Conservation (phyloP, 768 basidiomycete genomes). For the Russula sp. region DNA sequence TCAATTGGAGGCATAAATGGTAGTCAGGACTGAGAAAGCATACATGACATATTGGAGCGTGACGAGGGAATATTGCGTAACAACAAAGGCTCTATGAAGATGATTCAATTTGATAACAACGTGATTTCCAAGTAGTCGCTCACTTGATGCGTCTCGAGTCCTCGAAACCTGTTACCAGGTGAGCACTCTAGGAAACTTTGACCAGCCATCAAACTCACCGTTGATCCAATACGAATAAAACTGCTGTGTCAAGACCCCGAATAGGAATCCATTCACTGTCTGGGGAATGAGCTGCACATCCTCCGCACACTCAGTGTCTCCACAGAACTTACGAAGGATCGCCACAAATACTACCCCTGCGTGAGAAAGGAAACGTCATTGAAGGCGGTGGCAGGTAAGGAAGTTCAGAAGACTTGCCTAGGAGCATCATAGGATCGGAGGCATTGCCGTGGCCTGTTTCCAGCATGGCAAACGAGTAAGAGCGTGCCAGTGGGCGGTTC, state of each 20-base stretch:
- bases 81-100: background rate
- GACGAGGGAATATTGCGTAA: background rate
- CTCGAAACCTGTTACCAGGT: background rate
- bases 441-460: too few species aligned
- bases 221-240: background rate
- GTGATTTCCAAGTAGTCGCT: background rate
- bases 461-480: too few species aligned
- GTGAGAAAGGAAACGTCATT: background rate
- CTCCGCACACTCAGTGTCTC: background rate
- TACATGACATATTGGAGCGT: background rate
- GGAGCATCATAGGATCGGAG: background rate
- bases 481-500: too few species aligned
- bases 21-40: background rate
- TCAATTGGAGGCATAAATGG: background rate
- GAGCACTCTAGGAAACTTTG: background rate
- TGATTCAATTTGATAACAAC: background rate
- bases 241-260: slow-evolving; percentile 1
- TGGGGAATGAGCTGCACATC: background rate
- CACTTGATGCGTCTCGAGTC: background rate
- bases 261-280: background rate
- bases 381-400: background rate
- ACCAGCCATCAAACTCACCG: background rate
- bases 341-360: background rate
- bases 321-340: background rate
- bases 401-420: background rate